Evolutionary conservation across 2,329 filamentous ascomycete genomes (phyloP).

Genomic region (Elsinoe australis): DNA sequence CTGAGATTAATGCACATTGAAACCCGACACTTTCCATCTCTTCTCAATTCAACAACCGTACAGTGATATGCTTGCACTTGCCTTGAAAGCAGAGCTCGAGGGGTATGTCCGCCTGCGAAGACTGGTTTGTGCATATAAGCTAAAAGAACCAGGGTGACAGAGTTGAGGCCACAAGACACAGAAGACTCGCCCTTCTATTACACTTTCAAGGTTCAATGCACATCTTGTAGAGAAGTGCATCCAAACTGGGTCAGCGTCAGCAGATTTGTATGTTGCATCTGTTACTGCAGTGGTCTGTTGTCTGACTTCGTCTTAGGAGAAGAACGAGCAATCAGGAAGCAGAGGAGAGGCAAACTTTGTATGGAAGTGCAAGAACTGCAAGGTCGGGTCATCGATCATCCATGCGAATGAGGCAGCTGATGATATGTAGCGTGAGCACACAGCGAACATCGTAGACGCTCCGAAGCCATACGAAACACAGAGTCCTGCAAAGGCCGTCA

Average conservation of each 20-base stretch:
- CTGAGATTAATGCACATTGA: no score
- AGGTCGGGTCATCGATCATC: slow-evolving; percentile 47
- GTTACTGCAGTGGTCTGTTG: background rate
- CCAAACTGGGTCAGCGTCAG: slow-evolving; percentile 78
- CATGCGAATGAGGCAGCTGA: slow-evolving; percentile 1
- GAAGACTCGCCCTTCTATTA: slow-evolving; percentile 83
- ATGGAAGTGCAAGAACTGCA: slow-evolving; percentile 99
- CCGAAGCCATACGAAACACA: slow-evolving; percentile 63
- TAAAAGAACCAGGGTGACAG: slow-evolving; percentile 62
- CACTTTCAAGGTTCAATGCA: slow-evolving; percentile 96
- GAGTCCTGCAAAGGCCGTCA: slow-evolving; percentile 66
- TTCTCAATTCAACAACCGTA: background rate
- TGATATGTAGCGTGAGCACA: slow-evolving; percentile 62
- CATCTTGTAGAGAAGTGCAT: slow-evolving; percentile 88
- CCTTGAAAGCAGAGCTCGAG: slow-evolving; percentile 59
- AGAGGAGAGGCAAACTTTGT: slow-evolving; percentile 97
- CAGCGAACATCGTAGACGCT: slow-evolving; percentile 70
- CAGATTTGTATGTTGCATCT: slow-evolving; percentile 61
- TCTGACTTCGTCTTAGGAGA: slow-evolving; percentile 52
- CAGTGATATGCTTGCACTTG: slow-evolving; percentile 55
- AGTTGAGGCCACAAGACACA: slow-evolving; percentile 77
- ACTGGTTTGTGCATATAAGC: slow-evolving; percentile 11
- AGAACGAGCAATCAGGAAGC: slow-evolving; percentile 84
- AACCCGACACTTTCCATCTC: background rate
- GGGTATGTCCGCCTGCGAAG: slow-evolving; percentile 45